These are phyloP conservation scores for Hylodesmum podocarpum DNA, from an alignment of 306 rosid species.

Conservation along the genomic window DNA sequence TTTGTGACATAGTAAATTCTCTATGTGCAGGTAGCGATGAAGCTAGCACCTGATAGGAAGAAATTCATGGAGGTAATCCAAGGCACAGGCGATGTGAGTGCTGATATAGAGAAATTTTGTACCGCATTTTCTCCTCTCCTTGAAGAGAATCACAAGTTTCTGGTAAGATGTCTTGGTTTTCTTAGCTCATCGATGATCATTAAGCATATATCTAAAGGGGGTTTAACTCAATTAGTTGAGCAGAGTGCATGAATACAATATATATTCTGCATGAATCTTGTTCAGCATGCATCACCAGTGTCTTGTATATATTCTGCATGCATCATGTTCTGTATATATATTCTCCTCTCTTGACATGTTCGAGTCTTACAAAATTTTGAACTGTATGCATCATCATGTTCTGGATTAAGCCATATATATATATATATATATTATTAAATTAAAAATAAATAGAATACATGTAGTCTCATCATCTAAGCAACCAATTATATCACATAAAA, in stretches of 20 bases:
- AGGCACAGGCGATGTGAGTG: constrained; percentile 64
- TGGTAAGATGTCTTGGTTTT: constrained; percentile 53
- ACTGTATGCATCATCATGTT: constrained; percentile 5
- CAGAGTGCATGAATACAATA: no score
- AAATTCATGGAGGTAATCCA: constrained; percentile 93
- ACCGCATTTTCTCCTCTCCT: constrained; percentile 67
- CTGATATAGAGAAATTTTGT: constrained; percentile 77
- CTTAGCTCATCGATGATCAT: constrained; percentile 11
- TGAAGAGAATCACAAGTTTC: constrained; percentile 89
- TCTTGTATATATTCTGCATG: no score
- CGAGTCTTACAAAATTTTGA: no score
- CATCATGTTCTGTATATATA: no score
- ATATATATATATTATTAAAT: not conserved
- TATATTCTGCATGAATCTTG: no score
- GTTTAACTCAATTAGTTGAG: no score
- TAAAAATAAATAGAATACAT: not conserved
- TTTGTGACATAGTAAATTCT: constrained; percentile 7
- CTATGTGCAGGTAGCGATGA: constrained; percentile 80
- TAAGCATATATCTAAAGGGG: not conserved
- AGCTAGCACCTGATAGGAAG: constrained; percentile 96
- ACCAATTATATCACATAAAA: not conserved
- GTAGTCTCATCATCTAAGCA: not conserved
- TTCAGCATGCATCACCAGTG: no score
- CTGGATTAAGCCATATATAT: constrained; percentile 7
- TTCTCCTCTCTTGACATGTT: no score